Percentiles rank a stretch among this genome's conserved stretches.
phyloP scores from a whole-genome alignment of 2,329 filamentous ascomycete species.

The Claviceps sp. region DNA sequence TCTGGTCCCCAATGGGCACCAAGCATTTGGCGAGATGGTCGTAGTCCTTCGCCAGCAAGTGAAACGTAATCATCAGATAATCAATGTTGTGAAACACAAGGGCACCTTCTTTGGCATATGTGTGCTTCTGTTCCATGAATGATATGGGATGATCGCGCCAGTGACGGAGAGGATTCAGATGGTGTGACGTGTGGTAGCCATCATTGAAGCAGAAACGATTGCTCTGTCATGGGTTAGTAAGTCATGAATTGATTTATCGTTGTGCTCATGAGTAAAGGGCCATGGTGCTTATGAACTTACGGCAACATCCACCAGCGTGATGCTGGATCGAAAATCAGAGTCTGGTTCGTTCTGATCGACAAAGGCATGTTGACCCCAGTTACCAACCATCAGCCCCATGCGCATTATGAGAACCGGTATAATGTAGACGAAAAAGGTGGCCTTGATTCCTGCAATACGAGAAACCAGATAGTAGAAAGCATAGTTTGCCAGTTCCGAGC shows the following conservation, averaged over 20 bases:
- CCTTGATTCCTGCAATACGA: conserved; percentile 35
- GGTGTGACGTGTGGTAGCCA: conserved; percentile 70
- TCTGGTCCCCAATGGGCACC: conserved; percentile 62
- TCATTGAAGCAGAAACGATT: conserved; percentile 77
- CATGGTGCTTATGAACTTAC: conserved; percentile 31
- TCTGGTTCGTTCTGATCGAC: conserved; percentile 63
- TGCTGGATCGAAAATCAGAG: conserved; percentile 66
- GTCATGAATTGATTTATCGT: too few species aligned
- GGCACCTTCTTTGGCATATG: conserved; percentile 52
- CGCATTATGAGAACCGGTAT: conserved; percentile 54
- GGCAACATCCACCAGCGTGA: conserved; percentile 65
- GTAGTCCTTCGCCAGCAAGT: conserved; percentile 59
- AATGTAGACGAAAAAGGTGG: conserved; percentile 51
- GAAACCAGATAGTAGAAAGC: conserved; percentile 32
- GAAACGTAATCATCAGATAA: conserved; percentile 62
- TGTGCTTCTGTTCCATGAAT: conserved; percentile 55
- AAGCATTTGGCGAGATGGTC: conserved; percentile 52
- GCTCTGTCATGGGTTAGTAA: conserved; percentile 34
- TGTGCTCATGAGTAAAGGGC: neutral
- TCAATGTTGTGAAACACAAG: conserved; percentile 73
- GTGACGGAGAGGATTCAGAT: conserved; percentile 64
- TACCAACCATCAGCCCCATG: conserved; percentile 64
- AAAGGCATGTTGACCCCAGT: conserved; percentile 75
- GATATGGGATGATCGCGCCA: conserved; percentile 69
- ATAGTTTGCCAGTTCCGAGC: conserved; percentile 50